Base-by-base conservation (phyloP, 495 filamentous ascomycete genomes). In the Penicillium argentinense region DNA sequence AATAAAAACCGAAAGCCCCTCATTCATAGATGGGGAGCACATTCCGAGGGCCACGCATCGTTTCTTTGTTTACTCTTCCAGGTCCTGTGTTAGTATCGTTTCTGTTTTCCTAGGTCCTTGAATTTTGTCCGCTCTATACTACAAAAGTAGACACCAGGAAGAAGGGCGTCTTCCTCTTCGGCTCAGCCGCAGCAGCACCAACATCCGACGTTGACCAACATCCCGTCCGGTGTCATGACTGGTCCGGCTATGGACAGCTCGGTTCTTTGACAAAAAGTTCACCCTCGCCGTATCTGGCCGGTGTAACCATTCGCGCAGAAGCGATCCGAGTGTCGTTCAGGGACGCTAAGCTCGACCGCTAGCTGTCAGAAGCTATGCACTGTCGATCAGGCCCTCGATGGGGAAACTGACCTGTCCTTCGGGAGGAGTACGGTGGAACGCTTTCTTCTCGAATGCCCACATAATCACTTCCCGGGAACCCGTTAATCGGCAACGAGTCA, bases 301-400 rank as follows among this genome's bases (percentile, higher is more conserved):
- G 44, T 49, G 54, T 57, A 53, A 49, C 54, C 29, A 23, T 45
- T 45, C 29, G 25, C 36, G 39, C 22, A 17, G 28, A 5, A 36
- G 27, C 8, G 37, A 17, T 30, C 28, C 36, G 18, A 18, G 32
- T 12, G 33, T 12, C 12, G 5, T 30, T 3, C 17, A 36, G 33
- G n/a, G 33, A 36, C 33, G 3, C 17, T 19, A 11, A 26, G 25
- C 5, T 26, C 5, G 25, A 26, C 5, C 25, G 25, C 17, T 18
- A 6, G 9, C 24, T 17, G 29, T 45, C 2, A 21, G 9, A 18
- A 7, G 18, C 13, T 19, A 4, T 39, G 9, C 28, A 48, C 36
- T 38, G 48, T 28, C 42, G 46, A 54, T 60, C 54, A 18, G 21
- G 5, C 25, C 14, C 47, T 26, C 32, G 19, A 53, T 36, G 24